These are phyloP conservation scores for Aureobasidium sp. DNA, from an alignment of 2,329 filamentous ascomycete genomes.

Conservation along the genomic window DNA sequence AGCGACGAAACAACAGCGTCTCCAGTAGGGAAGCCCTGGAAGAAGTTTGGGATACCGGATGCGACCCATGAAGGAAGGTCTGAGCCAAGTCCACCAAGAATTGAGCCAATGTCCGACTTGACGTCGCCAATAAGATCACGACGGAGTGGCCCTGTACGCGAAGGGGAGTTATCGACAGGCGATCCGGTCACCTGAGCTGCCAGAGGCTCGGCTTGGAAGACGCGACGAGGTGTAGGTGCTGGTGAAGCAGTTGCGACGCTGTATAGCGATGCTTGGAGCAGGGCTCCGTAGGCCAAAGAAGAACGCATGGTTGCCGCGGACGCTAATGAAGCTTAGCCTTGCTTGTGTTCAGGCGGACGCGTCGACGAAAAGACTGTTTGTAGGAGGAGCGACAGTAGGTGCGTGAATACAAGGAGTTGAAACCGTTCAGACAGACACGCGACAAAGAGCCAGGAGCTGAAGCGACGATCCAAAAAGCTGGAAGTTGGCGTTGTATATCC, in stretches of 20 bases:
- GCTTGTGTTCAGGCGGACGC: not conserved
- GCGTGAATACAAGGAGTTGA: not conserved
- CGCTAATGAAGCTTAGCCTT: constrained; percentile 1
- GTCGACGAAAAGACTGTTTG: not conserved
- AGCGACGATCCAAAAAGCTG: not conserved
- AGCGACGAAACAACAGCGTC: constrained; percentile 39
- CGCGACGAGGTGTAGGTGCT: constrained; percentile 13
- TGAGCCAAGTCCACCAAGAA: constrained; percentile 44
- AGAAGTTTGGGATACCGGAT: constrained; percentile 57
- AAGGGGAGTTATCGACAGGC: constrained; percentile 32
- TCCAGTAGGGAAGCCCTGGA: constrained; percentile 54
- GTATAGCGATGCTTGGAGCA: constrained; percentile 11
- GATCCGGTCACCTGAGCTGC: constrained; percentile 43
- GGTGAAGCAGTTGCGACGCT: constrained; percentile 19
- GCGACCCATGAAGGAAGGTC: constrained; percentile 52
- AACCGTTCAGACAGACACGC: not conserved
- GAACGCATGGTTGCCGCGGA: constrained; percentile 6
- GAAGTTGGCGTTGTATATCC: not conserved
- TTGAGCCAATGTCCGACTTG: constrained; percentile 30
- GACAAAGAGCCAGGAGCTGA: not conserved
- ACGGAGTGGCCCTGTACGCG: constrained; percentile 34
- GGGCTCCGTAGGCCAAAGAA: constrained; percentile 8
- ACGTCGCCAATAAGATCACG: constrained; percentile 45
- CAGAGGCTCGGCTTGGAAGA: constrained; percentile 16
- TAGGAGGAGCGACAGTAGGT: not conserved